These are phyloP conservation scores for Xylaria sp. DNA, from an alignment of 2,329 filamentous ascomycete genomes.

Conservation along the genomic window DNA sequence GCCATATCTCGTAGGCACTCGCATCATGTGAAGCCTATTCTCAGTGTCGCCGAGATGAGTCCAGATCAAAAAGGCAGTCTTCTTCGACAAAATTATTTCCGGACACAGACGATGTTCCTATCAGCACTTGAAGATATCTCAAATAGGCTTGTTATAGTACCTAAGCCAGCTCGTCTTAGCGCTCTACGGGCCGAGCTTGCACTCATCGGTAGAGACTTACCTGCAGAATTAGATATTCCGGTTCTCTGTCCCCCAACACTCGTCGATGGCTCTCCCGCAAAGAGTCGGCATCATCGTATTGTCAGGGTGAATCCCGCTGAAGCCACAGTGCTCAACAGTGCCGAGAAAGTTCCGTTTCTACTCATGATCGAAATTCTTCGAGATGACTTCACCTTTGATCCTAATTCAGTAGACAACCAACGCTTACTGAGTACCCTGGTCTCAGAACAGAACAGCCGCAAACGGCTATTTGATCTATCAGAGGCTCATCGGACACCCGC, in stretches of 20 bases:
- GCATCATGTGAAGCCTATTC: conserved; percentile 66
- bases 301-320: conserved; percentile 86
- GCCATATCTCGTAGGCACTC: conserved; percentile 68
- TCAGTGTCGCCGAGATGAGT: conserved; percentile 71
- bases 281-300: conserved; percentile 83
- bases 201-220: conserved; percentile 82
- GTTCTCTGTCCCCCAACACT: conserved; percentile 82
- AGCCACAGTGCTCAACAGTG: conserved; percentile 86
- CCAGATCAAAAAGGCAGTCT: conserved; percentile 75
- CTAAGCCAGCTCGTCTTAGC: conserved; percentile 83
- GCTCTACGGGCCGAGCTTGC: conserved; percentile 84
- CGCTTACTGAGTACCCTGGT: conserved; percentile 69
- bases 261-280: conserved; percentile 76
- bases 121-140: conserved; percentile 86
- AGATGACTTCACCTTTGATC: conserved; percentile 86
- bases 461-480: conserved; percentile 74
- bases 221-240: conserved; percentile 85
- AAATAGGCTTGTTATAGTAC: conserved; percentile 83
- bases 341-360: conserved; percentile 85
- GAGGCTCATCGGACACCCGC: conserved; percentile 69
- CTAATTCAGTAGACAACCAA: conserved; percentile 77
- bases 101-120: conserved; percentile 82
- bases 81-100: conserved; percentile 83
- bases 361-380: conserved; percentile 85
- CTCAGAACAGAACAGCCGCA: conserved; percentile 66